Base-by-base conservation (phyloP, 768 basidiomycete genomes). In the Rhodotorula kratochvilovae region DNA sequence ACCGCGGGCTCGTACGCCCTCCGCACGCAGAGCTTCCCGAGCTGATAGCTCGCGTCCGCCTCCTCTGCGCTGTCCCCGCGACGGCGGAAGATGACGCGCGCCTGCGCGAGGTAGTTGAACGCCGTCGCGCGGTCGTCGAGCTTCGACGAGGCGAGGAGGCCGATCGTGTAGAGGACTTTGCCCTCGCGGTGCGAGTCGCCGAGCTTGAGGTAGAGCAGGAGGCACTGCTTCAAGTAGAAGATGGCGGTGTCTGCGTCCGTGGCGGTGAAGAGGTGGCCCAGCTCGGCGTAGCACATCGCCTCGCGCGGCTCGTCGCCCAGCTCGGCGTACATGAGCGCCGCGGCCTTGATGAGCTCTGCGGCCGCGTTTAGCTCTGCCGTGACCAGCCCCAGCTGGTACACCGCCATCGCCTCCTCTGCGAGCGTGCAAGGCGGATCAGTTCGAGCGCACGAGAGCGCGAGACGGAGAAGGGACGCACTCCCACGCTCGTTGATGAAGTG, bases 201-300 rank as follows among this genome's bases (percentile, higher is more conserved):
- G 11, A 63, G 55, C 55, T 66, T 71, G 43, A 66, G 45, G 39
- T 71, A 71, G 50, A 71, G 43, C 4, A 67, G 31, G n/a, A 71
- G 57, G 31, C 59, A 60, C 69, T 70, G 66, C 36, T 57, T 58
- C 42, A 66, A 54, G 57, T 54, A 58, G 39, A 54, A 67, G 27
- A 71, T 29, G 7, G 39, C 53, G 1, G 36, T n/a, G 25, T 56
- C 51, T 15, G 62, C 42, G 31, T 71, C 70, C 2, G 17, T 10
- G 10, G 4, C 39, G 5, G 29, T 39, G 51, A 71, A 71, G 12
- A 66, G 25, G 57, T 71, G 56, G 1, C 61, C 70, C 31, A 56
- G 23, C 35, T 71, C 70, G 51, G 70, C 65, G 29, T 59, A 62
- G 50, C 66, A 67, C 70, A 67, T 67, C 5, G 70, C 70, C 54